These are phyloP conservation scores for Exophiala oligosperma DNA, from an alignment of 2,329 filamentous ascomycete genomes.

Conservation along the genomic window DNA sequence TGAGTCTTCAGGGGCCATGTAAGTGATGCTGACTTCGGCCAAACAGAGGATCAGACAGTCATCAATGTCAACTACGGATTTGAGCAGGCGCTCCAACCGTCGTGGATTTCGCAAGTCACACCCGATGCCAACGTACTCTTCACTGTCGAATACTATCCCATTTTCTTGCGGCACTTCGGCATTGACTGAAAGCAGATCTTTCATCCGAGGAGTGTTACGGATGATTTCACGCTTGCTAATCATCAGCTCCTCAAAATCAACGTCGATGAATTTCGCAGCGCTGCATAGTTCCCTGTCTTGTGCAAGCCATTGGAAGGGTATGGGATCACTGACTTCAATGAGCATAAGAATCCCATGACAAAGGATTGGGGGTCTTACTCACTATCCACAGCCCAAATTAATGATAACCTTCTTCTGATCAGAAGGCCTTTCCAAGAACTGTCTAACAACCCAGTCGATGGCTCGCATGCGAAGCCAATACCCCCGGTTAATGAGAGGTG, in stretches of 20 bases:
- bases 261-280: conserved; percentile 28
- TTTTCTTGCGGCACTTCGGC: conserved; percentile 2
- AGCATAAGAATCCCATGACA: background rate
- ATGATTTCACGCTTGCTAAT: conserved; percentile 29
- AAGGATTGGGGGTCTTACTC: conserved; percentile 21
- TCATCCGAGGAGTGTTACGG: conserved; percentile 27
- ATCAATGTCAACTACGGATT: conserved; percentile 57
- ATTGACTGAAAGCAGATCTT: conserved; percentile 21
- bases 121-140: conserved; percentile 28
- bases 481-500: conserved; percentile 87
- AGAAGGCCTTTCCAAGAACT: conserved; percentile 65
- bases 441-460: conserved; percentile 70
- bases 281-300: conserved; percentile 56
- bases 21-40: conserved; percentile 88
- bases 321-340: conserved; percentile 65
- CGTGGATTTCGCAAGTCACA: conserved; percentile 61
- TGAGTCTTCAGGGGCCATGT: conserved; percentile 74
- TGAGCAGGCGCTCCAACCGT: conserved; percentile 61
- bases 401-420: conserved; percentile 32
- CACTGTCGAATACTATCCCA: conserved; percentile 24
- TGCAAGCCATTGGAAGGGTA: conserved; percentile 79
- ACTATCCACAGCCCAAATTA: conserved; percentile 31
- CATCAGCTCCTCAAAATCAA: conserved; percentile 31
- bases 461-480: conserved; percentile 85
- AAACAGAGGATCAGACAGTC: conserved; percentile 71